Base-by-base conservation (phyloP, 768 basidiomycete genomes). In the Coprinopsis sp. region DNA sequence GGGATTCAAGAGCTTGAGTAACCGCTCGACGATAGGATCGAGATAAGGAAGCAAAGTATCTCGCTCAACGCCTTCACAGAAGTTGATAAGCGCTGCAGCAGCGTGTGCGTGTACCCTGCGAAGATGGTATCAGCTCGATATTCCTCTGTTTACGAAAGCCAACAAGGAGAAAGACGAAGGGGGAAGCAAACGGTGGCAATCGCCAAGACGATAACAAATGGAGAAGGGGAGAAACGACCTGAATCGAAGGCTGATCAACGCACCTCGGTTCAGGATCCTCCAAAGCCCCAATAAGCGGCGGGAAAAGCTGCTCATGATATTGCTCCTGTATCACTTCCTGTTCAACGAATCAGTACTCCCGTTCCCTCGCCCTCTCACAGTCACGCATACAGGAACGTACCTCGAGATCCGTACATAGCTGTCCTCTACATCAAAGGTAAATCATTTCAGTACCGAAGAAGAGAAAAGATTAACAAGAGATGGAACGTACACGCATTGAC, bases 401-500 rank as follows among this genome's bases (percentile, higher is more conserved):
- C 68, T 90, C 89, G 34, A 92, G 71, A 66, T 94, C 91, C 3
- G 88, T 91, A 59, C 91, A 92, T 3, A 95, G 69, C 59, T 93
- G 91, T 0, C 91, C 91, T 37, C 91, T 89, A 53, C 24, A 51
- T 28, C 7, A 18, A 24, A 51, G 41, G 44, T 6, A 16, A 19
- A 22, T 14, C 33, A 18, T 16, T 31, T 22, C n/a, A 49, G 45
- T 23, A 53, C 47, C 37, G 36, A 36, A 19, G 49, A 29, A 50
- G 37, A 39, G 23, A 19, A 38, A 45, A 10, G 4, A 31, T 23
- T 13, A 42, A 27, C 41, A 23, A 40, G 42, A 33, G 33, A 30
- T 33, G 3, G 3, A 6, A 71, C 73, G 55, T 72, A 91, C 89
- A 91, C 72, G 73, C 89, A 91, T 67, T 93, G 91, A 65, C 89